A percentile compares a stretch with the other conserved stretches of the same genome.
These are phyloP conservation scores for Aspergillus ochraceus DNA, from an alignment of 2,329 filamentous ascomycete species.

Conservation along the genomic window DNA sequence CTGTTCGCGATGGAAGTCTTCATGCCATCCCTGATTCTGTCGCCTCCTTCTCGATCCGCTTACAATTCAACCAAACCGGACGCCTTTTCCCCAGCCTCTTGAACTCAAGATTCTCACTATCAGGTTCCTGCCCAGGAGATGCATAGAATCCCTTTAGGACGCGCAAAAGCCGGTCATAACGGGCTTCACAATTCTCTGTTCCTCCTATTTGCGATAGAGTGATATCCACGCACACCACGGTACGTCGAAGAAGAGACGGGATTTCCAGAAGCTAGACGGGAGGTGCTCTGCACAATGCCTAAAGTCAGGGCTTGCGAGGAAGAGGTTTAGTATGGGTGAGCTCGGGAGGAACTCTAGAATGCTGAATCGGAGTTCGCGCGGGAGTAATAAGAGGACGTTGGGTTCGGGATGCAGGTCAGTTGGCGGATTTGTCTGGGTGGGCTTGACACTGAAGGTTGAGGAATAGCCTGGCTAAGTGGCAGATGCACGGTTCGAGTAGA, in stretches of 20 bases:
- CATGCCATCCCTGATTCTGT: too few species aligned
- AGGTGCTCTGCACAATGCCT: constrained; percentile 4
- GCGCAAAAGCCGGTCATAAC: constrained; percentile 1
- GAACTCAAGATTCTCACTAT: constrained; percentile 3
- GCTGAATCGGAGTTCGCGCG: constrained; percentile 5
- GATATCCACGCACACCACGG: constrained; percentile 12
- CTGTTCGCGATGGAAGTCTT: too few species aligned
- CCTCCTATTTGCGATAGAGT: constrained; percentile 3
- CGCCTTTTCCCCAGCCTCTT: constrained; percentile 8
- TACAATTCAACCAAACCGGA: constrained; percentile 9
- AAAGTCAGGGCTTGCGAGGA: constrained; percentile 9
- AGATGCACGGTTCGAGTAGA: constrained; percentile 2
- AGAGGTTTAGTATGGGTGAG: constrained; percentile 6
- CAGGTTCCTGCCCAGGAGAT: constrained; percentile 1
- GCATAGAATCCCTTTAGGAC: neutral
- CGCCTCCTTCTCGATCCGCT: constrained; percentile 7
- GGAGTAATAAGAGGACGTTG: constrained; percentile 4
- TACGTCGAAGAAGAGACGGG: constrained; percentile 10
- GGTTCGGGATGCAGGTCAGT: neutral
- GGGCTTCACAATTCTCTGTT: neutral
- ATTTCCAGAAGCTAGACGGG: constrained; percentile 9
- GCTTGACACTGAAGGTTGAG: constrained; percentile 2
- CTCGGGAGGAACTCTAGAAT: constrained; percentile 8
- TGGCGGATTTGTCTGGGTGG: neutral
- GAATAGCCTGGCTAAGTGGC: neutral